Percentiles rank a stretch among this genome's conserved stretches.
These are phyloP conservation scores for Exophiala aquamarina DNA, from an alignment of 2,329 filamentous ascomycete species.

Conservation along the genomic window DNA sequence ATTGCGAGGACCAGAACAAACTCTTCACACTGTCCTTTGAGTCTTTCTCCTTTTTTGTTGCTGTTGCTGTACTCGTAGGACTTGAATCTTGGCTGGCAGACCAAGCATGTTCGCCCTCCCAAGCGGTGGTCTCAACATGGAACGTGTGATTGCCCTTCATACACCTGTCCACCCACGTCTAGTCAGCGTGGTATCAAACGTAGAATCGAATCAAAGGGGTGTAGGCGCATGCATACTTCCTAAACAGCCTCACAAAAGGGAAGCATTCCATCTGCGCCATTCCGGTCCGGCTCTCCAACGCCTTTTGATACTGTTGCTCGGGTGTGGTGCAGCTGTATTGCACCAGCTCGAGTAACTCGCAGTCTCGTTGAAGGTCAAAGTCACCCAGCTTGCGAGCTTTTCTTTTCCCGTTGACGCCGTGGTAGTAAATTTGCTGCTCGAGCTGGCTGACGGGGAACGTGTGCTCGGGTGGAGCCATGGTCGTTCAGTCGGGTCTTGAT, in stretches of 20 bases:
- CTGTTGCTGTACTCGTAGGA: background rate
- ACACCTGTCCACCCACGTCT: conserved; percentile 12
- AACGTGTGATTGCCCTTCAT: conserved; percentile 33
- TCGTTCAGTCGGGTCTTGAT: too few relatives aligned
- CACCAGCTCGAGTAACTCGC: conserved; percentile 58
- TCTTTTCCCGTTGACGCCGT: conserved; percentile 45
- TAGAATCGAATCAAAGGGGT: conserved; percentile 1
- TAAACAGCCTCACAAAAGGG: conserved; percentile 24
- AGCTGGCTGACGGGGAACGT: conserved; percentile 55
- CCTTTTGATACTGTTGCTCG: conserved; percentile 31
- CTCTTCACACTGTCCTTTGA: conserved; percentile 13
- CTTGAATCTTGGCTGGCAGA: conserved; percentile 29
- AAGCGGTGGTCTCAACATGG: conserved; percentile 62
- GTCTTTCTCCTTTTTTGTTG: conserved; percentile 3
- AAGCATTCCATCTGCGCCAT: conserved; percentile 45
- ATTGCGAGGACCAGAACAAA: conserved; percentile 24
- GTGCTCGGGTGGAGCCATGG: conserved; percentile 58
- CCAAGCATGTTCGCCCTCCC: conserved; percentile 50
- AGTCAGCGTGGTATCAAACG: background rate
- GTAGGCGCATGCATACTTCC: conserved; percentile 23
- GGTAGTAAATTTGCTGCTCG: conserved; percentile 49
- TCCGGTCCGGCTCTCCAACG: conserved; percentile 11
- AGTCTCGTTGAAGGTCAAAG: conserved; percentile 52
- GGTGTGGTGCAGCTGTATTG: conserved; percentile 63
- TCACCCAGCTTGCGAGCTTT: conserved; percentile 53